A percentile compares a stretch with the other conserved stretches of the same genome.
Evolutionary conservation across 1,284 basidiomycete species (phyloP).

Genomic region (Cutaneotrichosporon sp.): DNA sequence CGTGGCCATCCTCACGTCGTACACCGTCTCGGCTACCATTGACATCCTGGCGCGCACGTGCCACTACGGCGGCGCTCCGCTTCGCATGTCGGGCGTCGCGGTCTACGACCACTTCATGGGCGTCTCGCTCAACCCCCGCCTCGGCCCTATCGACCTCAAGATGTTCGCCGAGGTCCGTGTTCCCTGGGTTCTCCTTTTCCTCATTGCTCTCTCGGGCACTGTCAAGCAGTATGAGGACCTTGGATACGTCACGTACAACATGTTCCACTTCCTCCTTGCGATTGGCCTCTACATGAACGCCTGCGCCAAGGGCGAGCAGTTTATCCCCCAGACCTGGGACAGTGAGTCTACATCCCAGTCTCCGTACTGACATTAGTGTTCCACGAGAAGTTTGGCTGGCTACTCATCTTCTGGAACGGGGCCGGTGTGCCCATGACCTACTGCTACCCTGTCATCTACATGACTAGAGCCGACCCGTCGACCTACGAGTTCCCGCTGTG

Average conservation of each 20-base stretch:
- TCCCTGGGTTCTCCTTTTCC: constrained; percentile 94
- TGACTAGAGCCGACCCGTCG: constrained; percentile 86
- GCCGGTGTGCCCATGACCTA: constrained; percentile 78
- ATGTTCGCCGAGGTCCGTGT: constrained; percentile 99
- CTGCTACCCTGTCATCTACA: constrained; percentile 95
- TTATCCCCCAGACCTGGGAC: constrained; percentile 99
- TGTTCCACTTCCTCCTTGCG: constrained; percentile 93
- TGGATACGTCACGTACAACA: constrained; percentile 94
- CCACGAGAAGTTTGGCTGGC: constrained; percentile 92
- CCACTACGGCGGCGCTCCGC: constrained; percentile 63
- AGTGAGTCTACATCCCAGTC: background rate
- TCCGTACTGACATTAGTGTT: constrained; percentile 57
- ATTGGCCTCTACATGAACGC: constrained; percentile 97
- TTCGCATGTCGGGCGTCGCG: constrained; percentile 89
- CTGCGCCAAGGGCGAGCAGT: constrained; percentile 89
- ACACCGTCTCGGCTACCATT: constrained; percentile 69
- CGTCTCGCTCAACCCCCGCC: constrained; percentile 84
- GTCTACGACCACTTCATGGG: constrained; percentile 98
- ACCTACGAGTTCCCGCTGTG: constrained; percentile 78
- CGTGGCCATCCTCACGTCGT: constrained; percentile 88
- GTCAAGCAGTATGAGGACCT: constrained; percentile 92
- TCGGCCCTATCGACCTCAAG: constrained; percentile 91
- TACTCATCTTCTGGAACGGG: constrained; percentile 98
- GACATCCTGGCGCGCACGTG: constrained; percentile 67
- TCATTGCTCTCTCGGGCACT: constrained; percentile 83